phyloP scores from a whole-genome alignment of 2,329 filamentous ascomycete genomes.

The Arthroderma uncinatum region DNA sequence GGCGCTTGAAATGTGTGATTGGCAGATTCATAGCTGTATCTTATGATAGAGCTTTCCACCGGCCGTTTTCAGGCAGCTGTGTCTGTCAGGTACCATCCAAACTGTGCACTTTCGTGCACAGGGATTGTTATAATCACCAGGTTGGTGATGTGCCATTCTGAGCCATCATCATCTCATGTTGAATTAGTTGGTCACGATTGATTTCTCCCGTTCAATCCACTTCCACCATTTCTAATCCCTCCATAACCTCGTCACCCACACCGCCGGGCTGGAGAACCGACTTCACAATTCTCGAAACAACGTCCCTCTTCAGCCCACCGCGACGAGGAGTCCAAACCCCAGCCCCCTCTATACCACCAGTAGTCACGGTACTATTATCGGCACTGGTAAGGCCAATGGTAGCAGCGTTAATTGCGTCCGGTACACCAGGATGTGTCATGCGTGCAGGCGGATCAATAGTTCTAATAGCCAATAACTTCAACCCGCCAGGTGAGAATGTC shows the following conservation, averaged over 20 bases:
- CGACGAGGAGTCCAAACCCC: conserved; percentile 79
- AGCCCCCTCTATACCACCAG: conserved; percentile 41
- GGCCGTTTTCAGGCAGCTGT: background rate
- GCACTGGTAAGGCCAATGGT: conserved; percentile 33
- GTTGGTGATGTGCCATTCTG: background rate
- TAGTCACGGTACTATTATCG: conserved; percentile 25
- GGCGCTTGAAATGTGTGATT: background rate
- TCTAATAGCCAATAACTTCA: conserved; percentile 57
- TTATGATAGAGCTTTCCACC: background rate
- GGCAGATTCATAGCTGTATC: background rate
- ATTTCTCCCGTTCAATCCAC: conserved; percentile 38
- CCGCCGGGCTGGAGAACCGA: conserved; percentile 65
- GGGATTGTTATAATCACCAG: background rate
- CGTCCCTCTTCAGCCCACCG: conserved; percentile 65
- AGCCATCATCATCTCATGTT: background rate
- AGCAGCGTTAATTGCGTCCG: conserved; percentile 51
- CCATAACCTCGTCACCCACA: conserved; percentile 75
- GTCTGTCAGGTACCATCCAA: background rate
- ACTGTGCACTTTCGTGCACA: background rate
- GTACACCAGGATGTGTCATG: conserved; percentile 58
- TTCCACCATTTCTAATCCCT: conserved; percentile 60
- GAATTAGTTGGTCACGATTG: background rate
- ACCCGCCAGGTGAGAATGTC: conserved; percentile 24
- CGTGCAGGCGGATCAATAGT: conserved; percentile 65
- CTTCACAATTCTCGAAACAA: conserved; percentile 64